Base-by-base conservation (phyloP, 2,329 filamentous ascomycete genomes). In the Polytolypa hystricis region DNA sequence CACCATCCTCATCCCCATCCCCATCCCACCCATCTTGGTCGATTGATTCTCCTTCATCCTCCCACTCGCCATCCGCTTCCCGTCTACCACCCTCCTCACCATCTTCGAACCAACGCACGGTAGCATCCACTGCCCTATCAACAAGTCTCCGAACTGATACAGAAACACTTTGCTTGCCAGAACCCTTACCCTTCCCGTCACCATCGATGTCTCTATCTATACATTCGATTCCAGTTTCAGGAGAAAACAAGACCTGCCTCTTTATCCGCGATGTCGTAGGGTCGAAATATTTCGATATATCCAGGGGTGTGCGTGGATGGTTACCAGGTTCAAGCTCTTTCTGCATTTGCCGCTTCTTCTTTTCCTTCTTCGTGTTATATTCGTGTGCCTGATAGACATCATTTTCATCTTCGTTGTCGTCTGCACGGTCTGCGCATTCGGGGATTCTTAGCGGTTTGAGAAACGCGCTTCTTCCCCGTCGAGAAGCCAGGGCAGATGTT, bases 221-320 rank as follows among this genome's bases (percentile, higher is more conserved):
- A 20, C 29, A 9, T 36, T 44, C 28, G 31, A 40, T 30, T 39
- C 40, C 2, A 16, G 33, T 21, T 31, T 27, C 27, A 30, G 43
- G 35, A 4, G 25, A 21, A 3, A 40, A 33, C 3, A 50, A 25
- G 4, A 47, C 34, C 7, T 42, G 16, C 3, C 29, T 16, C 32
- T 41, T 30, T 16, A 53, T 21, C 14, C 35, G 28, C 6, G 33
- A 40, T 2, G 48, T 48, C 6, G 31, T 12, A 4, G 39, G 40
- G 40, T 53, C 40, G 33, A 53, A 52, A 30, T 47, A 50, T 37
- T 35, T 42, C 2, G 41, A 38, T 6, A 50, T 35, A n/a, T 19
- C 37, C 11, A 37, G n/a, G 15, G 15, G 12, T n/a, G n/a, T n/a
- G n/a, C n/a, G n/a, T n/a, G n/a, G n/a, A n/a, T n/a, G n/a, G n/a